A percentile compares a stretch with the other conserved stretches of the same genome.
phyloP scores from a whole-genome alignment of 768 basidiomycete genomes.

The Dacryopinax primogenitus region DNA sequence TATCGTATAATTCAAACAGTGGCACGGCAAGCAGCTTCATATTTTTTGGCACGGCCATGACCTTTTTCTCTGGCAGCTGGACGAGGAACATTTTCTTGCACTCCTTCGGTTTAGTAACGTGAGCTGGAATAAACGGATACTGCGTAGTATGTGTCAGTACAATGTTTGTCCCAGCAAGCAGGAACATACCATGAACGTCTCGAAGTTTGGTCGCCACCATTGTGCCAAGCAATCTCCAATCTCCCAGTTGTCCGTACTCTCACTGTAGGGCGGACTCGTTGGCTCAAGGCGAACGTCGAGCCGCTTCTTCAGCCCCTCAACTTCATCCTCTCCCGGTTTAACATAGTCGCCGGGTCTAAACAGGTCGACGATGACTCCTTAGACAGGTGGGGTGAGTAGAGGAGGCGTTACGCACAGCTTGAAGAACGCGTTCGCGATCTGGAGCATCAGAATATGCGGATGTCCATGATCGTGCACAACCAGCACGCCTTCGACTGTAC shows the following conservation, averaged over 20 bases:
- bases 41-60: slow-evolving; percentile 92
- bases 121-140: slow-evolving; percentile 91
- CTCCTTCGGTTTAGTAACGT: slow-evolving; percentile 96
- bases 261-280: slow-evolving; percentile 57
- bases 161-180: slow-evolving; percentile 6
- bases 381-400: slow-evolving; percentile 4
- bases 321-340: slow-evolving; percentile 88
- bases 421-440: slow-evolving; percentile 98
- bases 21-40: slow-evolving; percentile 98
- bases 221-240: slow-evolving; percentile 93
- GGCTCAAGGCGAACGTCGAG: slow-evolving; percentile 84
- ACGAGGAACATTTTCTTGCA: slow-evolving; percentile 93
- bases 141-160: neutral
- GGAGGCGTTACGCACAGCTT: slow-evolving; percentile 58
- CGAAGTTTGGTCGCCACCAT: slow-evolving; percentile 98
- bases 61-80: slow-evolving; percentile 88
- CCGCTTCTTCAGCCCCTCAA: slow-evolving; percentile 76
- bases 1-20: slow-evolving; percentile 94
- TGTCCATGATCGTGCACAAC: slow-evolving; percentile 95
- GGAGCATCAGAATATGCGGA: slow-evolving; percentile 94
- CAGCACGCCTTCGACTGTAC: slow-evolving; percentile 80
- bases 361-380: slow-evolving; percentile 1
- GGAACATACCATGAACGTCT: slow-evolving; percentile 83
- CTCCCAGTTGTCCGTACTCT: slow-evolving; percentile 82
- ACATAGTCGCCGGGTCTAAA: slow-evolving; percentile 93